Evolutionary conservation across 192 early-diverging fungal species (phyloP).

Genomic region (Backusella mclennaniae): DNA sequence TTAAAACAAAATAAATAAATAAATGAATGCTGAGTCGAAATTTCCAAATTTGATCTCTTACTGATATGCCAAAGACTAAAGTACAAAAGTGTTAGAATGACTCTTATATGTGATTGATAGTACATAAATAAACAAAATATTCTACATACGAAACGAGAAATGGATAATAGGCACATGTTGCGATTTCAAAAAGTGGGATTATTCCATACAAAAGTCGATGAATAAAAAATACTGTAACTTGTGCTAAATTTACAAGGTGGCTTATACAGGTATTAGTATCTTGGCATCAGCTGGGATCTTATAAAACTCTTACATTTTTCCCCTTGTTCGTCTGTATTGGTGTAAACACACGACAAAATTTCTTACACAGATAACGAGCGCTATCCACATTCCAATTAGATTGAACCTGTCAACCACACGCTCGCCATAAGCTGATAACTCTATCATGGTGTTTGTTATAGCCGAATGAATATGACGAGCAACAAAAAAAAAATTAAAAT

Average conservation of each 20-base stretch:
- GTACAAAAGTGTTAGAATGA: neutral
- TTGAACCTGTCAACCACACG: slow-evolving; percentile 32
- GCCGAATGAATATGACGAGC: slow-evolving; percentile 3
- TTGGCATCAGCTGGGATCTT: neutral
- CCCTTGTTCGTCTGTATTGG: slow-evolving; percentile 29
- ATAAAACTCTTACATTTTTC: slow-evolving; percentile 18
- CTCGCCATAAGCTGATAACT: slow-evolving; percentile 27
- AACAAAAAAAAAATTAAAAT: neutral
- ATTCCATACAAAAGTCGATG: slow-evolving; percentile 12
- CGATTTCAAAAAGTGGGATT: slow-evolving; percentile 30
- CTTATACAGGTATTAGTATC: neutral
- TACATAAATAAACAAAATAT: neutral
- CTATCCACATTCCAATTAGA: slow-evolving; percentile 33
- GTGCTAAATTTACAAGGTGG: slow-evolving; percentile 6
- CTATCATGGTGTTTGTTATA: slow-evolving; percentile 19
- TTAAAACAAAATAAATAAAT: neutral
- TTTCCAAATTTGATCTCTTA: slow-evolving; percentile 1
- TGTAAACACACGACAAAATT: slow-evolving; percentile 25
- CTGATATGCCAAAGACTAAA: slow-evolving; percentile 24
- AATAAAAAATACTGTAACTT: slow-evolving; percentile 18
- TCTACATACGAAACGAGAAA: slow-evolving; percentile 26
- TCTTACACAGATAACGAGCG: slow-evolving; percentile 24
- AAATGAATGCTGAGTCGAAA: neutral
- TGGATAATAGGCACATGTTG: slow-evolving; percentile 17
- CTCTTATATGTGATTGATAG: neutral